A percentile compares a stretch with the other conserved stretches of the same genome.
Evolutionary conservation across 2,329 filamentous ascomycete genomes (phyloP).

Genomic region (Bipolaris gigantea): DNA sequence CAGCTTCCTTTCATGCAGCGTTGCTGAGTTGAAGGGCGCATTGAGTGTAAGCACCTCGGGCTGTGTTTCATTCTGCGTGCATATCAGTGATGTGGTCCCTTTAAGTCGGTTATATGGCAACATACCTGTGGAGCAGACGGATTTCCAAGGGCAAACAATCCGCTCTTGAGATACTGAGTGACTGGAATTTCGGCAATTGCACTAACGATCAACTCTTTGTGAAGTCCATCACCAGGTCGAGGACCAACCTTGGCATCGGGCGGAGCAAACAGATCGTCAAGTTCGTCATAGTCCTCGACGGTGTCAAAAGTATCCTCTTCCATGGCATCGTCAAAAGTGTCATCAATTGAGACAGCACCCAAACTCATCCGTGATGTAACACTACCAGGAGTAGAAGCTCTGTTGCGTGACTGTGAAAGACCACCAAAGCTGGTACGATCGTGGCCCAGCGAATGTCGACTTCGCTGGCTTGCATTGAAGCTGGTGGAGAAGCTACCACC

Average conservation of each 20-base stretch:
- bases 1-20: constrained; percentile 42
- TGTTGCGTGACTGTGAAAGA: constrained; percentile 48
- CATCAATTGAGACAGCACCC: constrained; percentile 42
- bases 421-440: constrained; percentile 63
- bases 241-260: constrained; percentile 34
- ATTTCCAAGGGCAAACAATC: constrained; percentile 30
- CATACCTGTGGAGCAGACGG: constrained; percentile 24
- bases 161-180: constrained; percentile 32
- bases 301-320: constrained; percentile 45
- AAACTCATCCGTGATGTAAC: constrained; percentile 45
- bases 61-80: constrained; percentile 12
- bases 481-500: constrained; percentile 48
- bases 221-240: constrained; percentile 42
- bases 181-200: constrained; percentile 41
- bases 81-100: background rate
- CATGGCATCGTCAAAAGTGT: constrained; percentile 44
- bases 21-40: constrained; percentile 43
- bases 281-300: constrained; percentile 45
- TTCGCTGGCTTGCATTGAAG: constrained; percentile 58
- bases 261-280: constrained; percentile 43
- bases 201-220: constrained; percentile 45
- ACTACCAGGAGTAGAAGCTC: constrained; percentile 60
- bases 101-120: background rate
- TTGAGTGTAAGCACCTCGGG: constrained; percentile 35
- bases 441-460: constrained; percentile 74